Conservation (phyloP, 768 basidiomycete species). For the Amanita thiersii region DNA sequence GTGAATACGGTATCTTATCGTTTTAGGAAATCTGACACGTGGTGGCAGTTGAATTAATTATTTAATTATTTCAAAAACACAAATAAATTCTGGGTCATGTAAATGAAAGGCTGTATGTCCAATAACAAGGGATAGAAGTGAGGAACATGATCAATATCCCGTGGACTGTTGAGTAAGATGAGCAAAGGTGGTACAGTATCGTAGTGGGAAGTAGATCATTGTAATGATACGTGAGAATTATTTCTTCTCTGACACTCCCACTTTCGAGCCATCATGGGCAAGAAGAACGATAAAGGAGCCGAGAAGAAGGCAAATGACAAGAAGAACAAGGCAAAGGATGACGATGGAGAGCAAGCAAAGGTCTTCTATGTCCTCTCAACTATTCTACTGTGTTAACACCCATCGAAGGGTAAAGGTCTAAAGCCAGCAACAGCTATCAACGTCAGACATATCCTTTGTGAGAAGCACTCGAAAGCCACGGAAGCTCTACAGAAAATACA, state of each 20-base stretch:
- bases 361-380: constrained; percentile 23
- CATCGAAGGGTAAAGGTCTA: constrained; percentile 45
- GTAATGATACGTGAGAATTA: too few species aligned
- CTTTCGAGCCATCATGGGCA: constrained; percentile 20
- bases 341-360: constrained; percentile 24
- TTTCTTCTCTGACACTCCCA: neutral
- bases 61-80: too few species aligned
- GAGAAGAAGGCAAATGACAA: constrained; percentile 30
- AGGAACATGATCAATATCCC: too few species aligned
- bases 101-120: too few species aligned
- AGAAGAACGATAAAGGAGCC: constrained; percentile 25
- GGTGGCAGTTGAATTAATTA: too few species aligned
- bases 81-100: too few species aligned
- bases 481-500: constrained; percentile 78
- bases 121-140: too few species aligned
- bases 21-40: too few species aligned
- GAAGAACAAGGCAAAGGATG: constrained; percentile 35
- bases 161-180: too few species aligned
- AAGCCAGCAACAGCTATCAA: constrained; percentile 79
- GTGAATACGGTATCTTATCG: too few species aligned
- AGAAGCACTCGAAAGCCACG: constrained; percentile 74
- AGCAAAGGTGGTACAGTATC: too few species aligned
- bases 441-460: constrained; percentile 83
- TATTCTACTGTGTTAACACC: neutral
- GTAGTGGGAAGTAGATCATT: too few species aligned